These are phyloP conservation scores for Brachypodium distachyon DNA, from an alignment of 202 grass and related monocot genomes.

Conservation along the genomic window DNA sequence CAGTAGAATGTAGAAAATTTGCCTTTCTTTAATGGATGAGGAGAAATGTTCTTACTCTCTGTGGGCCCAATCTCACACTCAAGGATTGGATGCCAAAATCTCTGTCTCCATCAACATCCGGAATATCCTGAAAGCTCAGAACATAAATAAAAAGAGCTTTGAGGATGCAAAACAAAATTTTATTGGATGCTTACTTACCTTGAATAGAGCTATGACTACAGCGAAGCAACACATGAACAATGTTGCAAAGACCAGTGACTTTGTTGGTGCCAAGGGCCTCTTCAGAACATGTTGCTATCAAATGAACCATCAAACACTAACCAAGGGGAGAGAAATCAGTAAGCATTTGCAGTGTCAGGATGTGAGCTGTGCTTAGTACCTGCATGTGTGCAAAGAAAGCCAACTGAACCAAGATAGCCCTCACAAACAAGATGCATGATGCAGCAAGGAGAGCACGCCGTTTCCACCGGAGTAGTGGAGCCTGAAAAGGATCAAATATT, in stretches of 20 bases:
- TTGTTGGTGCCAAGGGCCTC: constrained; percentile 52
- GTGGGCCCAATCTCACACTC: constrained; percentile 53
- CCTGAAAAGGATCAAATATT: constrained; percentile 20
- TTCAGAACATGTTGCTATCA: constrained; percentile 68
- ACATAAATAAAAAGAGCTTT: neutral
- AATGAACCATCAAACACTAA: constrained; percentile 22
- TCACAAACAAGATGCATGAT: constrained; percentile 68
- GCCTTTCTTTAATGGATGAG: neutral
- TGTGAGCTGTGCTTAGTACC: constrained; percentile 27
- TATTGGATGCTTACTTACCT: constrained; percentile 46
- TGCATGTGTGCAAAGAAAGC: constrained; percentile 94
- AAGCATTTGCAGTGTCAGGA: neutral
- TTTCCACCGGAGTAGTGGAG: constrained; percentile 77
- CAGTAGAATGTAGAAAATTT: neutral
- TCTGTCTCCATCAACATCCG: constrained; percentile 73
- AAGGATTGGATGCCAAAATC: constrained; percentile 73
- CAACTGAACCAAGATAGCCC: constrained; percentile 68
- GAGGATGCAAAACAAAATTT: neutral
- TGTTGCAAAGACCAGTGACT: constrained; percentile 63
- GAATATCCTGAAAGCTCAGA: constrained; percentile 59
- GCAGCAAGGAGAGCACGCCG: constrained; percentile 62
- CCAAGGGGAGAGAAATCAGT: neutral
- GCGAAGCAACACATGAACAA: constrained; percentile 90
- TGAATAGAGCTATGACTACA: constrained; percentile 82
- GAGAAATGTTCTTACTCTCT: constrained; percentile 32